Conservation (phyloP, 2,329 filamentous ascomycete genomes). For the Oidium heveae region DNA sequence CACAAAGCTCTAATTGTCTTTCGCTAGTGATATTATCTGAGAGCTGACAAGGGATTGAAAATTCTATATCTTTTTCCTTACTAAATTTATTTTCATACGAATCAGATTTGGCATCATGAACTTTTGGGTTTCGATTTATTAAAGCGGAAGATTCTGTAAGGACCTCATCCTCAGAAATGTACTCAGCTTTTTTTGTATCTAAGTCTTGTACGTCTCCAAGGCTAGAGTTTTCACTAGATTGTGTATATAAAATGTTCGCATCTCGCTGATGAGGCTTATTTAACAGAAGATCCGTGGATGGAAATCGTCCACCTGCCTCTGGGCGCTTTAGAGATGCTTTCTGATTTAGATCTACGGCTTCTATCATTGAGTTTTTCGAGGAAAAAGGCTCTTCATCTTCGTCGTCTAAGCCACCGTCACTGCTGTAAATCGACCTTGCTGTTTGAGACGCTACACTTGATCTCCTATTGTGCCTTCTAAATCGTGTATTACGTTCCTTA, state of each 20-base stretch:
- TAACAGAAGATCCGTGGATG: constrained; percentile 77
- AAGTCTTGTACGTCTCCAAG: constrained; percentile 23
- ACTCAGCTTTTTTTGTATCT: constrained; percentile 14
- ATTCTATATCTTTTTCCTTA: too few species aligned
- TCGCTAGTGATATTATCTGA: too few species aligned
- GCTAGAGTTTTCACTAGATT: constrained; percentile 58
- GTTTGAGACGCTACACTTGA: constrained; percentile 37
- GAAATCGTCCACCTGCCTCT: constrained; percentile 87
- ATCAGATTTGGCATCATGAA: too few species aligned
- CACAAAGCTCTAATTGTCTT: too few species aligned
- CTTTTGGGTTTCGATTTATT: too few species aligned
- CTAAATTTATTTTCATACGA: too few species aligned
- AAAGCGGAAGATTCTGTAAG: not conserved
- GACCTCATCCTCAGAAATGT: not conserved
- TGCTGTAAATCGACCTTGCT: constrained; percentile 35
- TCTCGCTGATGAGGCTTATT: constrained; percentile 37
- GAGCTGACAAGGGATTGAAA: too few species aligned
- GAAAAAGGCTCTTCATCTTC: constrained; percentile 40
- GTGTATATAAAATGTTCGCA: constrained; percentile 55
- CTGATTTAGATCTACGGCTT: constrained; percentile 23
- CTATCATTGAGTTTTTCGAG: constrained; percentile 26
- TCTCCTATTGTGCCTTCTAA: constrained; percentile 57
- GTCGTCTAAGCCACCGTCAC: constrained; percentile 56
- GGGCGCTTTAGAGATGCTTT: constrained; percentile 37
- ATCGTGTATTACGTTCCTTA: constrained; percentile 70